These are phyloP conservation scores for Salix udensis DNA, from an alignment of 345 rosid species.

Conservation along the genomic window DNA sequence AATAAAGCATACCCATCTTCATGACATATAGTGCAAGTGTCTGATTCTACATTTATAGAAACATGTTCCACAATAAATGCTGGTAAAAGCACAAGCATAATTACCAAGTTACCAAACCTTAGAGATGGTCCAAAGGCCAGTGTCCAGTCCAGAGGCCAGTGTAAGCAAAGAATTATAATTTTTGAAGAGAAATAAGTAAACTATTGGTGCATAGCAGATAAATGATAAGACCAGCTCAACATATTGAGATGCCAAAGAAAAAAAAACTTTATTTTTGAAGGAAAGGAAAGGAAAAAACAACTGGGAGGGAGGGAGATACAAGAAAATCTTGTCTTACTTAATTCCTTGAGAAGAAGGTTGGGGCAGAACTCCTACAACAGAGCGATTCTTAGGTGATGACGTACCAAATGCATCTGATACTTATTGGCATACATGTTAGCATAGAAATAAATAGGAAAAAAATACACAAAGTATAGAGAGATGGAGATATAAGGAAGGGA, in stretches of 20 bases:
- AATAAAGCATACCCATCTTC: background rate
- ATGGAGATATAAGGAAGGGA: background rate
- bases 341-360: slow-evolving; percentile 27
- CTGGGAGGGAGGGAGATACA: background rate
- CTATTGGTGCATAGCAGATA: background rate
- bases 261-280: background rate
- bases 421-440: background rate
- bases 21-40: background rate
- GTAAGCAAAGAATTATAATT: background rate
- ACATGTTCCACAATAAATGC: background rate
- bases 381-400: slow-evolving; percentile 3
- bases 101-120: background rate
- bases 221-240: background rate
- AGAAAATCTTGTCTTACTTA: slow-evolving; percentile 21
- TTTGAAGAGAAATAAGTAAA: background rate
- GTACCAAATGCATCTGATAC: slow-evolving; percentile 21
- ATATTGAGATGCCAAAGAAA: slow-evolving; percentile 8
- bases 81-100: background rate
- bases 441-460: slow-evolving; percentile 1
- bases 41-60: background rate
- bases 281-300: background rate
- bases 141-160: slow-evolving; percentile 4
- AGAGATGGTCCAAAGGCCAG: slow-evolving; percentile 4
- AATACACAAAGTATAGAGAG: background rate
- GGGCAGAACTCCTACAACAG: slow-evolving; percentile 30